Conservation (phyloP, 257 asterid genomes). For the Salvia hispanica region DNA sequence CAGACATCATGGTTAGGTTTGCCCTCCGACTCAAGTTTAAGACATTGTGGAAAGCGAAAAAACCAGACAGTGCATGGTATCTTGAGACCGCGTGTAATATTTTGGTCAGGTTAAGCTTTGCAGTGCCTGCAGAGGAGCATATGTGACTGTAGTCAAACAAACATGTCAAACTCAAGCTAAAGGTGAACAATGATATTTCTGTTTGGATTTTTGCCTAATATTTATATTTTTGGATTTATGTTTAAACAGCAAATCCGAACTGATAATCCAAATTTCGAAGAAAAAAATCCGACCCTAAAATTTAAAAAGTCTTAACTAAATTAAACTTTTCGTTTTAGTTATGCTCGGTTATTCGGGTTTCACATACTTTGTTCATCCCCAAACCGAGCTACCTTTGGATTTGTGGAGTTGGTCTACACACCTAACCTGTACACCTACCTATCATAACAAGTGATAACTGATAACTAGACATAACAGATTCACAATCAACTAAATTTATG, state of each 20-base stretch:
- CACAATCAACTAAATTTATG: background rate
- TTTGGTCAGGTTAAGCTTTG: constrained; percentile 46
- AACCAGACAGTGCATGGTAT: constrained; percentile 78
- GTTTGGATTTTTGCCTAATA: too few species aligned
- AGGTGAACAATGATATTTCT: too few species aligned
- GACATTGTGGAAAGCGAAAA: constrained; percentile 56
- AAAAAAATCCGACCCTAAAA: too few species aligned
- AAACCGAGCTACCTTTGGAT: too few species aligned
- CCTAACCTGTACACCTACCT: background rate
- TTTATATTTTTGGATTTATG: too few species aligned
- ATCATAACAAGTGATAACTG: background rate
- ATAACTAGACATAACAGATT: background rate
- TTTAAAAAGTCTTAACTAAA: too few species aligned
- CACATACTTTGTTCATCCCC: too few species aligned
- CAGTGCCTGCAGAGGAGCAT: constrained; percentile 49
- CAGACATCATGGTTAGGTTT: constrained; percentile 53
- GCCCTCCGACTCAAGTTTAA: constrained; percentile 60
- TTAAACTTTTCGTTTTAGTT: too few species aligned
- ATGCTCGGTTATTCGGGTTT: too few species aligned
- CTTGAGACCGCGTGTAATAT: constrained; percentile 38
- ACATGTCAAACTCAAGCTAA: background rate
- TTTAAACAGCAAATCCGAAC: too few species aligned
- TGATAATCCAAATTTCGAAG: too few species aligned
- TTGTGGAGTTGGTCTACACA: background rate
- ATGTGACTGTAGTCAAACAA: background rate